Evolutionary conservation across 2,329 filamentous ascomycete genomes (phyloP), one percentile per base, ranked within the genome.

Genomic region (Sarocladium brachiariae): DNA sequence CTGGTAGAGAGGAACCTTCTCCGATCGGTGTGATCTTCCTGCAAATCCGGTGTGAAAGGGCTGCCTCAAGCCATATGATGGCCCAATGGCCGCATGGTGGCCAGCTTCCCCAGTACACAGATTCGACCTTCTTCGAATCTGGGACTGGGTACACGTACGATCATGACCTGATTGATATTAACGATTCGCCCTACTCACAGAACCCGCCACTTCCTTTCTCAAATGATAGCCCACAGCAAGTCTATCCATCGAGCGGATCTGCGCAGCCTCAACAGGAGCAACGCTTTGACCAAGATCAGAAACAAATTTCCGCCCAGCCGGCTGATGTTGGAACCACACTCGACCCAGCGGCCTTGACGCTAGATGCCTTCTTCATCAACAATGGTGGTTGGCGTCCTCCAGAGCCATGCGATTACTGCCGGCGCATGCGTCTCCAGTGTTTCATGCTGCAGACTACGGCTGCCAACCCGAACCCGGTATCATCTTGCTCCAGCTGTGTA

Each of bases 401-500:
- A 0, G 58, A 59, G 14, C 71, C 74, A 2, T 77, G 74, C 56
- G 59, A 56, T 27, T 65, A 76, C 54, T 77, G 74, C 55, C 65
- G 63, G 41, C 64, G 62, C 3, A 64, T 69, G 35, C 68, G 71
- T 2, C 59, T 77, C 8, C 72, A 76, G 50, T 76, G 74, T 50
- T 61, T 76, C 10, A 71, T 75, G 19, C 60, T 77, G 9, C 68
- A 73, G 27, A 75, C 72, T 0, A 70, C 70, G 1, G 35, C 63
- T 0, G 72, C 65, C 21, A 77, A 77, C 51, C 74, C 74, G 0
- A 77, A 76, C 50, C 74, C 73, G 2, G 62, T 71, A 47, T 63
- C 62, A 5, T 67, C 73, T 0, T 77, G 74, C 55, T 75, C 74
- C 2, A 76, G 71, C 53, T 77, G 74, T 51, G 74, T 73, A 4